Conservation (phyloP, 768 basidiomycete genomes). For the Suillus variegatus region DNA sequence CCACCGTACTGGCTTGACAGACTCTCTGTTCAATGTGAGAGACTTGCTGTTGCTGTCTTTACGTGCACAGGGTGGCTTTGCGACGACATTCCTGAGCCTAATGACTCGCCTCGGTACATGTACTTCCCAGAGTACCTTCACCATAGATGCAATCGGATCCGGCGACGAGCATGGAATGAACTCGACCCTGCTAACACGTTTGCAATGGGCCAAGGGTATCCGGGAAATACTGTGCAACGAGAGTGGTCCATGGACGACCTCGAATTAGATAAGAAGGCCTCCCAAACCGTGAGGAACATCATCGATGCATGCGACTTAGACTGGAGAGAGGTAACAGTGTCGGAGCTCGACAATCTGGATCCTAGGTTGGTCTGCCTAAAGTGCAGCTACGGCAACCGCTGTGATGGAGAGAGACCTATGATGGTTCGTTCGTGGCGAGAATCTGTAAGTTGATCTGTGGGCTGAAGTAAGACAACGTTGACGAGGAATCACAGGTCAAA, state of each 20-base stretch:
- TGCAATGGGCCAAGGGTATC: conserved; percentile 3
- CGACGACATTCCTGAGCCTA: neutral
- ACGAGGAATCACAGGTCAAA: neutral
- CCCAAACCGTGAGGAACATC: conserved; percentile 9
- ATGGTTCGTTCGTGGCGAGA: conserved; percentile 10
- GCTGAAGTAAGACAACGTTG: neutral
- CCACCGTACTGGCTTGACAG: conserved; percentile 11
- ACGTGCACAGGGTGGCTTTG: neutral
- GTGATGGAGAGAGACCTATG: conserved; percentile 12
- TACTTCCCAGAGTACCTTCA: conserved; percentile 8
- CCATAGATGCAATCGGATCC: conserved; percentile 10
- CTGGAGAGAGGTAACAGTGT: neutral
- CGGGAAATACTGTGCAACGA: conserved; percentile 3
- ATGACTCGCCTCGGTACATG: conserved; percentile 22
- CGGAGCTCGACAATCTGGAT: conserved; percentile 8
- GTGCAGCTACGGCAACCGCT: conserved; percentile 5
- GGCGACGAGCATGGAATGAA: neutral
- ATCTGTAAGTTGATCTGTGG: conserved; percentile 5
- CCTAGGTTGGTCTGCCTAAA: conserved; percentile 13
- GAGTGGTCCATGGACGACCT: conserved; percentile 4
- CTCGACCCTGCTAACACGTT: neutral
- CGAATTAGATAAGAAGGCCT: conserved; percentile 13
- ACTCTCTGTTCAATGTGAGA: neutral
- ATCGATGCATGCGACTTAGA: conserved; percentile 11
- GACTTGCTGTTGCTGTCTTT: conserved; percentile 19